A percentile compares a stretch with the other conserved stretches of the same genome.
These are phyloP conservation scores for Hygrophoropsis aurantiaca DNA, from an alignment of 768 basidiomycete genomes.

Conservation along the genomic window DNA sequence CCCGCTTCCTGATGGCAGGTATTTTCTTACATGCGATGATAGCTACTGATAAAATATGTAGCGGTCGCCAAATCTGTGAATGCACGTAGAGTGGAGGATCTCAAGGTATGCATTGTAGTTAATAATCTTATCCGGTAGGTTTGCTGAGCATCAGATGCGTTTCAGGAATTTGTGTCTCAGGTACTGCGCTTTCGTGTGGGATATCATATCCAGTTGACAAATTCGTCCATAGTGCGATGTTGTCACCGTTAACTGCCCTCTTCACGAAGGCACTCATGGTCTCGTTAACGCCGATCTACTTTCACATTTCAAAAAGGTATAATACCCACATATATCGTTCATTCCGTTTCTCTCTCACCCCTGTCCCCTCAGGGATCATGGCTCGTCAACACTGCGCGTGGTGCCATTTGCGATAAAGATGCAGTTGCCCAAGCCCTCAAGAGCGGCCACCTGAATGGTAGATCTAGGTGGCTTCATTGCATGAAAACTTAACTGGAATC, in stretches of 20 bases:
- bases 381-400: slow-evolving; percentile 48
- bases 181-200: neutral
- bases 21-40: too few relatives aligned
- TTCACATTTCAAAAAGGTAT: slow-evolving; percentile 38
- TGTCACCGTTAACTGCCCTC: slow-evolving; percentile 36
- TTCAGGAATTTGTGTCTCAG: slow-evolving; percentile 8
- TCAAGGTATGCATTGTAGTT: slow-evolving; percentile 24
- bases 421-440: slow-evolving; percentile 40
- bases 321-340: slow-evolving; percentile 3
- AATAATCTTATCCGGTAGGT: slow-evolving; percentile 11
- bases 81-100: slow-evolving; percentile 37
- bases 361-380: slow-evolving; percentile 20
- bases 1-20: slow-evolving; percentile 21
- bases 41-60: neutral
- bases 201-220: slow-evolving; percentile 28
- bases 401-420: slow-evolving; percentile 41
- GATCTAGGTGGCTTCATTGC: neutral
- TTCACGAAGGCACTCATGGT: slow-evolving; percentile 41
- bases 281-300: slow-evolving; percentile 43
- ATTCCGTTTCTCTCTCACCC: neutral
- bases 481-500: too few relatives aligned
- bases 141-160: slow-evolving; percentile 14
- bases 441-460: slow-evolving; percentile 36
- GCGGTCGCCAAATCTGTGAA: slow-evolving; percentile 31
- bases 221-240: slow-evolving; percentile 29